phyloP scores from a whole-genome alignment of 2,329 filamentous ascomycete genomes.

The Ophiostoma novo-ulmi region DNA sequence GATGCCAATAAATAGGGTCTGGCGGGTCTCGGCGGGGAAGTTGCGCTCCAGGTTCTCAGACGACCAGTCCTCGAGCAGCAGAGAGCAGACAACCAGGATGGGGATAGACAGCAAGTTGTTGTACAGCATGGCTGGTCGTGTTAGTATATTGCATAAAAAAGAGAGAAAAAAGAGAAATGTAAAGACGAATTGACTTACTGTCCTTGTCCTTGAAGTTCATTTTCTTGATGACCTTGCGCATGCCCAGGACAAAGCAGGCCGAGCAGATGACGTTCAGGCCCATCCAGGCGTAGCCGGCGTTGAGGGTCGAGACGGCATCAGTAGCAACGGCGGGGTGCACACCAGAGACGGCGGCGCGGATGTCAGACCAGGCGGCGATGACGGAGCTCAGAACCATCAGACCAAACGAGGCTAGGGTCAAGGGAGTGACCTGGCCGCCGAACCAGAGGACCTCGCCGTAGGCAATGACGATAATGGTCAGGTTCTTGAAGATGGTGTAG shows the following conservation, averaged over 20 bases:
- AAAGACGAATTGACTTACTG: constrained; percentile 55
- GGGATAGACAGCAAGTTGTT: constrained; percentile 98
- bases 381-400: constrained; percentile 94
- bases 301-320: constrained; percentile 78
- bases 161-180: not conserved
- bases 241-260: constrained; percentile 80
- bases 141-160: constrained; percentile 8
- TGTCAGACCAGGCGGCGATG: constrained; percentile 95
- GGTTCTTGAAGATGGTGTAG: constrained; percentile 99
- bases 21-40: constrained; percentile 79
- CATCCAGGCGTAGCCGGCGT: constrained; percentile 97
- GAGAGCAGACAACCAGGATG: constrained; percentile 74
- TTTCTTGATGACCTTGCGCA: constrained; percentile 98
- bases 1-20: constrained; percentile 79
- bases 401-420: constrained; percentile 88
- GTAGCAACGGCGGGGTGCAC: constrained; percentile 56
- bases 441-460: constrained; percentile 99
- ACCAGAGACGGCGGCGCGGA: constrained; percentile 72
- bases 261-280: constrained; percentile 92
- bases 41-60: constrained; percentile 74
- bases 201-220: constrained; percentile 99
- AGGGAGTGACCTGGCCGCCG: constrained; percentile 79
- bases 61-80: constrained; percentile 90
- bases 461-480: constrained; percentile 97
- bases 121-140: constrained; percentile 85